Conservation (phyloP, 768 basidiomycete species). For the Tricholoma furcatifolium region DNA sequence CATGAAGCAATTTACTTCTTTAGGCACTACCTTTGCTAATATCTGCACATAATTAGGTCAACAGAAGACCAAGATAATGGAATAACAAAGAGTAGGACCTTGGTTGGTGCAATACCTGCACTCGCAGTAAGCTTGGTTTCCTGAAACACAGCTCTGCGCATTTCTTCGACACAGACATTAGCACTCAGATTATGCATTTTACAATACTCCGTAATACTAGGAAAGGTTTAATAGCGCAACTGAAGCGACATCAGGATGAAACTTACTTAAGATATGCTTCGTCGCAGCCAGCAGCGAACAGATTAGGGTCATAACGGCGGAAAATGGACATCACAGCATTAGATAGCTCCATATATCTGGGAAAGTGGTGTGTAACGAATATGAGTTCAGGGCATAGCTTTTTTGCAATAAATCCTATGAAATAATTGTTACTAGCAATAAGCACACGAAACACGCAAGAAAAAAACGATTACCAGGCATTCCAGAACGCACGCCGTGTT, state of each 20-base stretch:
- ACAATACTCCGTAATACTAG: conserved; percentile 84
- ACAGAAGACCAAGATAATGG: conserved; percentile 4
- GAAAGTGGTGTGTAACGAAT: conserved; percentile 55
- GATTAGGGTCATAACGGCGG: conserved; percentile 71
- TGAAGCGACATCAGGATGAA: background rate
- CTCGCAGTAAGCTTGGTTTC: conserved; percentile 90
- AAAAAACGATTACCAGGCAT: conserved; percentile 71
- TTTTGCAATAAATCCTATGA: conserved; percentile 82
- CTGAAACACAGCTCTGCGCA: conserved; percentile 68
- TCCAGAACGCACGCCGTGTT: conserved; percentile 88
- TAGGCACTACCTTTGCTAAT: conserved; percentile 77
- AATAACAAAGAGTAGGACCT: conserved; percentile 45
- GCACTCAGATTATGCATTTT: conserved; percentile 58
- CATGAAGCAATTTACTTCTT: background rate
- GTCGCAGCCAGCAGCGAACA: conserved; percentile 78
- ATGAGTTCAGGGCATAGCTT: conserved; percentile 91
- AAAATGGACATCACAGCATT: conserved; percentile 68
- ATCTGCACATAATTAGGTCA: conserved; percentile 45
- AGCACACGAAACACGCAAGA: background rate
- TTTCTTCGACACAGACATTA: conserved; percentile 74
- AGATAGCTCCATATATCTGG: conserved; percentile 71
- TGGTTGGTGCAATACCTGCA: conserved; percentile 95
- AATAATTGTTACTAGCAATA: background rate
- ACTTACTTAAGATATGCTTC: conserved; percentile 90
- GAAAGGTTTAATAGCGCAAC: conserved; percentile 3